Evolutionary conservation across 2,329 filamentous ascomycete species (phyloP).

Genomic region (Sphaerulina populicola): DNA sequence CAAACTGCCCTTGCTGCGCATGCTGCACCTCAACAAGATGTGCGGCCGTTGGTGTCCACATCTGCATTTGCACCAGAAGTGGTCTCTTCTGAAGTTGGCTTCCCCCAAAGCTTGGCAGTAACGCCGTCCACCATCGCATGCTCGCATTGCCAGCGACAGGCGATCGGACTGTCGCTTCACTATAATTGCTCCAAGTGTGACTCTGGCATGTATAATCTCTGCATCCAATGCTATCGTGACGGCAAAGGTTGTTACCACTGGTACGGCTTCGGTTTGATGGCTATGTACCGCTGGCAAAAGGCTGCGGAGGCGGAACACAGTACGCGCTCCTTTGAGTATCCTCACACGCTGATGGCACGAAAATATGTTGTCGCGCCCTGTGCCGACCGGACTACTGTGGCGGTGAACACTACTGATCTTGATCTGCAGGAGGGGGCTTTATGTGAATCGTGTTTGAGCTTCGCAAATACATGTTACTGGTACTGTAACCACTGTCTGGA

Average conservation of each 20-base stretch:
- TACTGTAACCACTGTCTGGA: slow-evolving; percentile 79
- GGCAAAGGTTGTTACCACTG: slow-evolving; percentile 75
- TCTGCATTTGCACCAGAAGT: slow-evolving; percentile 28
- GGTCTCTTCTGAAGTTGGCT: slow-evolving; percentile 40
- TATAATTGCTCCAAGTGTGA: slow-evolving; percentile 70
- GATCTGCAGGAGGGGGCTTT: slow-evolving; percentile 69
- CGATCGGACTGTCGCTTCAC: slow-evolving; percentile 80
- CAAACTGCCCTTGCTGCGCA: slow-evolving; percentile 11
- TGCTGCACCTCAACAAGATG: slow-evolving; percentile 12
- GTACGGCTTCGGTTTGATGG: slow-evolving; percentile 75
- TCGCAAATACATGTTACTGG: slow-evolving; percentile 82
- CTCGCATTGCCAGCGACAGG: slow-evolving; percentile 56
- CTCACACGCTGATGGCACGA: slow-evolving; percentile 47
- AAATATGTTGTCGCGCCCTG: slow-evolving; percentile 33
- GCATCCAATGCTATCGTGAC: slow-evolving; percentile 67
- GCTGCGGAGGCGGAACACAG: slow-evolving; percentile 32
- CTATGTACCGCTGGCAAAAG: slow-evolving; percentile 43
- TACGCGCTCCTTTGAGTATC: slow-evolving; percentile 40
- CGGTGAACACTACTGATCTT: not conserved
- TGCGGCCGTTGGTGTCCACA: slow-evolving; percentile 19
- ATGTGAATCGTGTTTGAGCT: slow-evolving; percentile 65
- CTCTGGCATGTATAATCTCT: slow-evolving; percentile 67
- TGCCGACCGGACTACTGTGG: slow-evolving; percentile 4
- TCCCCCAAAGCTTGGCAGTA: slow-evolving; percentile 33
- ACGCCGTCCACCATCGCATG: slow-evolving; percentile 52